phyloP scores from a whole-genome alignment of 768 basidiomycete genomes.

The Hericium erinaceus region DNA sequence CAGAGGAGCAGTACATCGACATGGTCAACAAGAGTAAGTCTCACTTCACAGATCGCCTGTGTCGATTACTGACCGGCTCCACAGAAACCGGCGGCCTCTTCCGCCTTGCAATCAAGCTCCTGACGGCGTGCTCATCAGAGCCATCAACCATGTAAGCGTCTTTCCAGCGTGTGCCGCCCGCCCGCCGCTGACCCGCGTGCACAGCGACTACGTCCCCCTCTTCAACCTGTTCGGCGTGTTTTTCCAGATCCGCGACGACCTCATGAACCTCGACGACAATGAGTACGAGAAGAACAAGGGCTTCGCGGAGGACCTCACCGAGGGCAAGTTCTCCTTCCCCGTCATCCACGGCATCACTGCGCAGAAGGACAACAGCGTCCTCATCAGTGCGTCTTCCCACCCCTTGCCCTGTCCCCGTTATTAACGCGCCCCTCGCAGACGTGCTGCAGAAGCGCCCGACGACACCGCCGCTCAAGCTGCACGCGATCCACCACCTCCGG shows the following conservation, averaged over 20 bases:
- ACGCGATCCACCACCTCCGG: conserved; percentile 72
- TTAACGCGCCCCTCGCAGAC: conserved; percentile 35
- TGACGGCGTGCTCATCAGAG: conserved; percentile 82
- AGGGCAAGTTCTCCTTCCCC: conserved; percentile 97
- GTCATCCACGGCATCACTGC: conserved; percentile 79
- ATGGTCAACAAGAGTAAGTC: conserved; percentile 93
- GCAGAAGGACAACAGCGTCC: conserved; percentile 77
- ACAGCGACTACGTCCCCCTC: conserved; percentile 82
- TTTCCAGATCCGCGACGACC: conserved; percentile 93
- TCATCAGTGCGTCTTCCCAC: conserved; percentile 28
- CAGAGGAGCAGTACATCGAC: conserved; percentile 85
- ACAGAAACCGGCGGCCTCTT: conserved; percentile 93
- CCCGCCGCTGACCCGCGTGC: neutral
- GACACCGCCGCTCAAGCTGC: conserved; percentile 68
- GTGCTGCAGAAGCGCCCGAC: conserved; percentile 84
- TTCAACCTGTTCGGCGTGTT: conserved; percentile 92
- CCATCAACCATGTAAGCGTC: conserved; percentile 46
- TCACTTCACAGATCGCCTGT: neutral
- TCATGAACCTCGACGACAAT: conserved; percentile 86
- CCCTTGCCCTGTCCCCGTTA: neutral
- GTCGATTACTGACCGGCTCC: neutral
- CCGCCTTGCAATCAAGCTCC: conserved; percentile 85
- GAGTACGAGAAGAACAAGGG: conserved; percentile 84
- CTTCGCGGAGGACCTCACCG: conserved; percentile 89
- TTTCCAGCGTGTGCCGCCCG: too few species aligned